Conservation (phyloP, 1,139 yeast species). For the Neolecta irregularis region DNA sequence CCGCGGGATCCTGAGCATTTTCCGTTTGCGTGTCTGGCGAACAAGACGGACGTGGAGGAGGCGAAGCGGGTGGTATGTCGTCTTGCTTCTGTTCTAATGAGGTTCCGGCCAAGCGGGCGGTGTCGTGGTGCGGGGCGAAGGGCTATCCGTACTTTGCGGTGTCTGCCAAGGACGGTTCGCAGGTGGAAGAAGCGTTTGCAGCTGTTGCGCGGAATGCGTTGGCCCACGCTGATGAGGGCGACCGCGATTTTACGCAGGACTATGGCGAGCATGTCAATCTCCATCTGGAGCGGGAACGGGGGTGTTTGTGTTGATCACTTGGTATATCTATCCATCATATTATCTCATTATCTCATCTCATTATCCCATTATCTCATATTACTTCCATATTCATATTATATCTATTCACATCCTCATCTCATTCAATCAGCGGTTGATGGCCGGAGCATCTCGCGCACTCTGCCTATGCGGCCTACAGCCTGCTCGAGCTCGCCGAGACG, state of each 20-base stretch:
- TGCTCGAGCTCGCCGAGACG: too few species aligned
- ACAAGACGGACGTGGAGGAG: constrained; percentile 90
- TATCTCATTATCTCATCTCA: too few species aligned
- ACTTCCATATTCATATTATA: too few species aligned
- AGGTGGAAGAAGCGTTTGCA: constrained; percentile 90
- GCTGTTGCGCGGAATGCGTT: constrained; percentile 90
- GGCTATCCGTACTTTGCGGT: constrained; percentile 94
- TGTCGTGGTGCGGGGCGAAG: constrained; percentile 66
- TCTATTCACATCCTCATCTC: too few species aligned
- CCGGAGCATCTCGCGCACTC: too few species aligned
- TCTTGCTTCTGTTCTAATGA: neutral
- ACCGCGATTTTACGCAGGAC: constrained; percentile 79
- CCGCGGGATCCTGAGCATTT: constrained; percentile 87
- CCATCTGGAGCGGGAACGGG: constrained; percentile 72
- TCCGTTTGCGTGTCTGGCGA: constrained; percentile 89
- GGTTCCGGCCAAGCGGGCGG: constrained; percentile 59
- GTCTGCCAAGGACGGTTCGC: constrained; percentile 79
- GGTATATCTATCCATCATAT: too few species aligned
- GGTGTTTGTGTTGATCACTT: too few species aligned
- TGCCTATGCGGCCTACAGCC: too few species aligned
- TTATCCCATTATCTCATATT: too few species aligned
- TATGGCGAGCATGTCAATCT: constrained; percentile 92
- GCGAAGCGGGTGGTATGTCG: constrained; percentile 52
- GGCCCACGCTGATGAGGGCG: constrained; percentile 76
- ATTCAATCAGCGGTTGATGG: too few species aligned